Evolutionary conservation across 2,329 filamentous ascomycete species (phyloP).

Genomic region (Monosporascus sp.): DNA sequence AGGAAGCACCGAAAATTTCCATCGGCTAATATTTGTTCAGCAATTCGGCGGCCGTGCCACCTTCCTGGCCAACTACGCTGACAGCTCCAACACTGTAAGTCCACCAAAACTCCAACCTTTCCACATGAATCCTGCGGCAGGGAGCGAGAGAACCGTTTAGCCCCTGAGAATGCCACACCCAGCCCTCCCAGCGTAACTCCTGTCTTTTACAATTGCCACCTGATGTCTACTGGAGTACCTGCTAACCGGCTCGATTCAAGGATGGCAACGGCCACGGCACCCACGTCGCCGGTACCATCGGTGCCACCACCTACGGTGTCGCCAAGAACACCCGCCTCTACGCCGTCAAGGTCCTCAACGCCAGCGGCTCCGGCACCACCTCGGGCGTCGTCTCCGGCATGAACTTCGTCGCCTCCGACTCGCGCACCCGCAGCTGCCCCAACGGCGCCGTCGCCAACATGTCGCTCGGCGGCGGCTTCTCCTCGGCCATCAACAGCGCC

Average conservation of each 20-base stretch:
- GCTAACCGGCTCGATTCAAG: neutral
- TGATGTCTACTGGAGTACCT: no score
- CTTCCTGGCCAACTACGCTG: constrained; percentile 24
- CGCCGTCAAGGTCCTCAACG: constrained; percentile 40
- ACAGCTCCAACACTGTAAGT: constrained; percentile 24
- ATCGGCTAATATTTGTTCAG: constrained; percentile 9
- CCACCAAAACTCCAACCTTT: no score
- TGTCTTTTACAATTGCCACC: no score
- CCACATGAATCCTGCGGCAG: neutral
- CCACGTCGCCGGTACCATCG: constrained; percentile 40
- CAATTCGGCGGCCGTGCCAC: constrained; percentile 39
- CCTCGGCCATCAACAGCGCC: constrained; percentile 43
- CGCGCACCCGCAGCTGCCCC: constrained; percentile 32
- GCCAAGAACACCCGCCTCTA: constrained; percentile 36
- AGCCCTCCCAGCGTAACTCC: no score
- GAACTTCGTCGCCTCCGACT: constrained; percentile 40
- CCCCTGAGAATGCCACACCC: no score
- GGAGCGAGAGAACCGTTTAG: no score
- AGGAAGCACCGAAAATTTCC: neutral
- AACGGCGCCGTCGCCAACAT: constrained; percentile 47
- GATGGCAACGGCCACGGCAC: constrained; percentile 40
- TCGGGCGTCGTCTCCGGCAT: constrained; percentile 26
- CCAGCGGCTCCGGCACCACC: constrained; percentile 20
- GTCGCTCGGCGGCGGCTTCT: constrained; percentile 45
- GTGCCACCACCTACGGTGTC: constrained; percentile 37